Conservation (phyloP, 2,329 filamentous ascomycete species). For the Fusarium sambucinum region DNA sequence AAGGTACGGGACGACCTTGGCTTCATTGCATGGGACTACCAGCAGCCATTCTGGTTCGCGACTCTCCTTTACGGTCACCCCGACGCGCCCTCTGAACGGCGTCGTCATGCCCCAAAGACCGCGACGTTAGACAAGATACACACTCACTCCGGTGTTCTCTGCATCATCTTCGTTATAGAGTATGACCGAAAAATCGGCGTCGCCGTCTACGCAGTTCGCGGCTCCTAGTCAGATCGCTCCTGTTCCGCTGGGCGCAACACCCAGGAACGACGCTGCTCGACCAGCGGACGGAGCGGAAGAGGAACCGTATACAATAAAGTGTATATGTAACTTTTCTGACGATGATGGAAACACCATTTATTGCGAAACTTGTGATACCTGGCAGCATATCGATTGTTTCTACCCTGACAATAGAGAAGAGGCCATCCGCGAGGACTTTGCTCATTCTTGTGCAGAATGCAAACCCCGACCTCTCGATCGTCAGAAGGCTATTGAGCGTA, state of each 20-base stretch:
- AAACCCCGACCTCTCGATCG: constrained; percentile 80
- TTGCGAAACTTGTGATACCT: constrained; percentile 95
- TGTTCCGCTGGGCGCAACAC: constrained; percentile 48
- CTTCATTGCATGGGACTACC: constrained; percentile 44
- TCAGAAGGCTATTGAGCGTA: constrained; percentile 78
- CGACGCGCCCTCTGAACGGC: constrained; percentile 60
- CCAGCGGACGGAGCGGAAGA: constrained; percentile 71
- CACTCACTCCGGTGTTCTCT: constrained; percentile 53
- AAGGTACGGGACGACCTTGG: constrained; percentile 5
- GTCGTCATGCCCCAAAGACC: constrained; percentile 71
- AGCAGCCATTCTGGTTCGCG: constrained; percentile 37
- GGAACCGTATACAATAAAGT: constrained; percentile 95
- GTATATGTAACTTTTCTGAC: constrained; percentile 92
- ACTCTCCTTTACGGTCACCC: constrained; percentile 36
- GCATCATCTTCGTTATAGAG: constrained; percentile 61
- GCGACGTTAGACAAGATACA: constrained; percentile 62
- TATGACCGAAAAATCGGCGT: constrained; percentile 71
- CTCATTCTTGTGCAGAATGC: constrained; percentile 92
- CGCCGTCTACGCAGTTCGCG: constrained; percentile 67
- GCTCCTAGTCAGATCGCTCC: constrained; percentile 66
- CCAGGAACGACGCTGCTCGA: constrained; percentile 57
- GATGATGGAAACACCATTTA: constrained; percentile 98
- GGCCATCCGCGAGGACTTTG: constrained; percentile 76
- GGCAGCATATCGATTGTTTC: constrained; percentile 98
- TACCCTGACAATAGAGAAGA: constrained; percentile 80